Evolutionary conservation across 2,329 filamentous ascomycete species (phyloP).

Genomic region (Scytalidium lignicola): DNA sequence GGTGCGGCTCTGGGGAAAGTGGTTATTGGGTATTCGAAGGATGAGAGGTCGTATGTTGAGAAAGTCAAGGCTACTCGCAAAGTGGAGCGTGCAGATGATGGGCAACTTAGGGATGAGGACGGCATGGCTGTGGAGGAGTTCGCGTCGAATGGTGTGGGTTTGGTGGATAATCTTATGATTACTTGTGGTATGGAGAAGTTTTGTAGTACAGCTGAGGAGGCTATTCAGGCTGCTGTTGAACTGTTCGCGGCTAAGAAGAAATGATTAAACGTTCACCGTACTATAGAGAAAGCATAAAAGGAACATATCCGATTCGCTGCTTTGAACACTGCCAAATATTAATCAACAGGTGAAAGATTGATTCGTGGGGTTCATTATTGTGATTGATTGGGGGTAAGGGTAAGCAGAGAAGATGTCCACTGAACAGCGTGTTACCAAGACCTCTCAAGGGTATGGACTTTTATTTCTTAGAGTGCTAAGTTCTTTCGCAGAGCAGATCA

Average conservation of each 20-base stretch:
- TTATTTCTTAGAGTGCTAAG: no score
- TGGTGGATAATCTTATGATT: constrained; percentile 24
- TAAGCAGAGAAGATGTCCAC: no score
- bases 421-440: no score
- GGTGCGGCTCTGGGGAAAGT: constrained; percentile 17
- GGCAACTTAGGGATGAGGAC: constrained; percentile 14
- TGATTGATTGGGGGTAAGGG: no score
- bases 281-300: no score
- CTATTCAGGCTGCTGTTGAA: constrained; percentile 9
- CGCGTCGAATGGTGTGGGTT: constrained; percentile 37
- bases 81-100: constrained; percentile 13
- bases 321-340: no score
- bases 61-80: constrained; percentile 9
- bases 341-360: no score
- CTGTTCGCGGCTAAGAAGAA: constrained; percentile 4
- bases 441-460: no score
- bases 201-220: constrained; percentile 18
- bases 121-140: constrained; percentile 37
- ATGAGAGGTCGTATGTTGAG: constrained; percentile 12
- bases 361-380: no score
- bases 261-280: no score
- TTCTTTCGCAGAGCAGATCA: no score
- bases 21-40: constrained; percentile 16
- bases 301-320: no score
- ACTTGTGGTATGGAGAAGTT: constrained; percentile 14